Conservation (phyloP, 2,329 filamentous ascomycete genomes). For the Capronia americana region DNA sequence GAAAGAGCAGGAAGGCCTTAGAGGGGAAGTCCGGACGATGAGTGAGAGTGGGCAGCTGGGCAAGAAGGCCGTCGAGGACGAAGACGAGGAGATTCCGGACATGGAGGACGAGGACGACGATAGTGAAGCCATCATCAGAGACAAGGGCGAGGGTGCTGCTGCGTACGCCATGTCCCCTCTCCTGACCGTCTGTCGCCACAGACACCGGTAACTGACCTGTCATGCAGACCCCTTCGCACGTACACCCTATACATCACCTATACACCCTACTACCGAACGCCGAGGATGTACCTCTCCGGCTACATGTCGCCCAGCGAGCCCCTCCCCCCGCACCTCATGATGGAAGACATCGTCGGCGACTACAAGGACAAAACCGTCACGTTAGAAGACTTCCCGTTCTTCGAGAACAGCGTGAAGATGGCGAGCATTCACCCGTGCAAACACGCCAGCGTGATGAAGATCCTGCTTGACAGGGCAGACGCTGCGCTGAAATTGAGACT, state of each 20-base stretch:
- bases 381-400: slow-evolving; percentile 95
- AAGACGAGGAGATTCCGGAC: slow-evolving; percentile 85
- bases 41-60: slow-evolving; percentile 88
- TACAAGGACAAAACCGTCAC: slow-evolving; percentile 99
- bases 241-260: slow-evolving; percentile 99
- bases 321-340: slow-evolving; percentile 83
- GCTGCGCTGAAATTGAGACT: slow-evolving; percentile 87
- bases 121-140: slow-evolving; percentile 93
- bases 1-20: slow-evolving; percentile 71
- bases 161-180: slow-evolving; percentile 54
- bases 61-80: slow-evolving; percentile 70
- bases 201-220: slow-evolving; percentile 13
- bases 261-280: slow-evolving; percentile 93
- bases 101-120: slow-evolving; percentile 97
- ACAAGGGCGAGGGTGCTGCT: slow-evolving; percentile 63
- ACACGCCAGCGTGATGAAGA: slow-evolving; percentile 98
- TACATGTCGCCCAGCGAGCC: slow-evolving; percentile 81
- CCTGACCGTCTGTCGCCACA: not conserved
- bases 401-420: slow-evolving; percentile 90
- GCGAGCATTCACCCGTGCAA: slow-evolving; percentile 96
- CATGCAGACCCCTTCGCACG: slow-evolving; percentile 76
- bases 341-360: slow-evolving; percentile 95
- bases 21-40: slow-evolving; percentile 81
- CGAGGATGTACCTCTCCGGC: slow-evolving; percentile 91
- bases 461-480: slow-evolving; percentile 91